These are phyloP conservation scores for Lasiosphaeris hirsuta DNA, from an alignment of 495 filamentous ascomycete genomes.

Conservation along the genomic window DNA sequence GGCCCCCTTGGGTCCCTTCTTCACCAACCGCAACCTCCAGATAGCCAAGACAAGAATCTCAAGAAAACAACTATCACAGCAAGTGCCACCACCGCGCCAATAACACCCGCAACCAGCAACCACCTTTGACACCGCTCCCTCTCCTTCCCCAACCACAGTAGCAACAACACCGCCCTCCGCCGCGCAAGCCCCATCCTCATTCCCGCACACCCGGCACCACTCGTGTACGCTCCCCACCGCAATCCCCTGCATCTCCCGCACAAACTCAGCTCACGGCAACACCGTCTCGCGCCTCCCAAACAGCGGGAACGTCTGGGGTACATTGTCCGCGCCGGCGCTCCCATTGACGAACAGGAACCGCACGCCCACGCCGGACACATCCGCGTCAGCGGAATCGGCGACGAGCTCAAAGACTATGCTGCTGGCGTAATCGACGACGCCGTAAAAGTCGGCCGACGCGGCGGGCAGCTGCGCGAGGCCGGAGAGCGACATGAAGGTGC, in stretches of 20 bases:
- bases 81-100: constrained; percentile 48
- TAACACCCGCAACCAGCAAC: constrained; percentile 59
- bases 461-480: constrained; percentile 60
- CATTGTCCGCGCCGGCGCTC: too few relatives aligned
- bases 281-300: too few relatives aligned
- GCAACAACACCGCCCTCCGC: constrained; percentile 9
- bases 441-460: constrained; percentile 59
- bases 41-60: constrained; percentile 40
- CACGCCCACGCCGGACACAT: too few relatives aligned
- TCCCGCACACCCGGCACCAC: too few relatives aligned
- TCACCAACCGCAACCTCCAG: constrained; percentile 34
- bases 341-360: too few relatives aligned
- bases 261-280: too few relatives aligned
- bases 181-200: too few relatives aligned
- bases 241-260: too few relatives aligned
- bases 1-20: constrained; percentile 23
- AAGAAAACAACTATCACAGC: constrained; percentile 39
- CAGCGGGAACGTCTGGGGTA: too few relatives aligned
- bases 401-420: constrained; percentile 74
- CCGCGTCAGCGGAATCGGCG: constrained; percentile 43
- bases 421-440: constrained; percentile 65
- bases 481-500: constrained; percentile 71
- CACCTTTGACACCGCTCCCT: constrained; percentile 33
- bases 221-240: too few relatives aligned
- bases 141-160: constrained; percentile 6